Percentiles rank a stretch among this genome's conserved stretches.
phyloP scores from a whole-genome alignment of 2,329 filamentous ascomycete genomes.

The Colletotrichum destructivum region DNA sequence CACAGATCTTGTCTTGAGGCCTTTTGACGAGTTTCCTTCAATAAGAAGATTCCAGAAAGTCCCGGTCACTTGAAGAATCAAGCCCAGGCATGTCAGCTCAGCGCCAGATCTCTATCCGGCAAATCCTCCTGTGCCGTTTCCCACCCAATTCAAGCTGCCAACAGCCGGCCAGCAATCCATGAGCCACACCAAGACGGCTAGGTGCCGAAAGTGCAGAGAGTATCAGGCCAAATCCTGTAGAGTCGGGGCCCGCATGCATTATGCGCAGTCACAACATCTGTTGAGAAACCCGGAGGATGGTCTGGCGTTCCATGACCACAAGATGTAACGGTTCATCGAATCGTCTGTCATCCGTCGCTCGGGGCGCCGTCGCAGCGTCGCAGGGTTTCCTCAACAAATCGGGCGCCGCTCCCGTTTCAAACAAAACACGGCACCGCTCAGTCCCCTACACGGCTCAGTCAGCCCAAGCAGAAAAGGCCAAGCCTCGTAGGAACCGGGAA shows the following conservation, averaged over 20 bases:
- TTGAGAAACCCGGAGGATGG: not conserved
- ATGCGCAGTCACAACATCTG: not conserved
- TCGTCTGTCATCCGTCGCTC: constrained; percentile 7
- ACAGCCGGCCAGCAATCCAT: not conserved
- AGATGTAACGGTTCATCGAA: constrained; percentile 12
- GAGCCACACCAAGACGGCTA: no score
- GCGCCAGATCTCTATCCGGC: not conserved
- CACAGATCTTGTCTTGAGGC: no score
- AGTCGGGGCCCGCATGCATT: not conserved
- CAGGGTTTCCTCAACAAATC: constrained; percentile 9
- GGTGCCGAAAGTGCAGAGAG: not conserved
- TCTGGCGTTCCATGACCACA: not conserved
- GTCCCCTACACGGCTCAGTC: not conserved
- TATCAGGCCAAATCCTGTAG: not conserved
- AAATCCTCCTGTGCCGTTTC: not conserved
- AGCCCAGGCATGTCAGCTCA: not conserved
- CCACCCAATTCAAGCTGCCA: not conserved
- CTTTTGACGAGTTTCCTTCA: no score
- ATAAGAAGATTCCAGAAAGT: not conserved
- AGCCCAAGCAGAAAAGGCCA: constrained; percentile 21
- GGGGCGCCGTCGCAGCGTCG: not conserved
- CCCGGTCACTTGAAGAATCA: not conserved
- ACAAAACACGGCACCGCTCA: constrained; percentile 7
- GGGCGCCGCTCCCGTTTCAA: constrained; percentile 27
- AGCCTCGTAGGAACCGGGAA: constrained; percentile 21